Percentiles rank a stretch among this genome's conserved stretches.
phyloP scores from a whole-genome alignment of 176 grass and related monocot species.

The Carex parvula region DNA sequence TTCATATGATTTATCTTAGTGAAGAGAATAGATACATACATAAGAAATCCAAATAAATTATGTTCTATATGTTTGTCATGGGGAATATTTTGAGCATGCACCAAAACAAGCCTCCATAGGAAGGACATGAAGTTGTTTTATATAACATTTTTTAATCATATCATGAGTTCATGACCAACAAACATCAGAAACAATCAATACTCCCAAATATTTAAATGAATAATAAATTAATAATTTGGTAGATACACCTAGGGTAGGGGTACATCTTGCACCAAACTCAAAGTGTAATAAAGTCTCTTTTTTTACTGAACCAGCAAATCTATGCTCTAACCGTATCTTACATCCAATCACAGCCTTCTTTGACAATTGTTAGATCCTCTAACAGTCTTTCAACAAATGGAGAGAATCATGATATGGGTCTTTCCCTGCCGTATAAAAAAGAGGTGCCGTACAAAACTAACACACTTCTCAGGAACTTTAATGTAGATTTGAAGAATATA shows the following conservation, averaged over 20 bases:
- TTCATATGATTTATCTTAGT: too few relatives aligned
- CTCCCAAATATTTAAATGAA: not conserved
- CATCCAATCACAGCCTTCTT: slow-evolving; percentile 7
- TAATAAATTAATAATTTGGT: not conserved
- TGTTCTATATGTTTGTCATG: slow-evolving; percentile 21
- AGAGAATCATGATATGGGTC: not conserved
- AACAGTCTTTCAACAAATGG: not conserved
- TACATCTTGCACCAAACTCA: slow-evolving; percentile 13
- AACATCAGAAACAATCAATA: not conserved
- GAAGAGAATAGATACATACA: not conserved
- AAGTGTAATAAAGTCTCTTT: slow-evolving; percentile 26
- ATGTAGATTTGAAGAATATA: too few relatives aligned
- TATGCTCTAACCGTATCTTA: slow-evolving; percentile 12
- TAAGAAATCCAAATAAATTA: not conserved
- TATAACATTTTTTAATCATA: not conserved
- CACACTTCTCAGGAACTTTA: too few relatives aligned
- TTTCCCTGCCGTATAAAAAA: not conserved
- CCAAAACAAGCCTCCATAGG: slow-evolving; percentile 30
- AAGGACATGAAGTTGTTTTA: slow-evolving; percentile 30
- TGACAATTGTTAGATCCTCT: slow-evolving; percentile 21
- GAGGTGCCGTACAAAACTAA: not conserved
- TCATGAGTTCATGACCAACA: not conserved
- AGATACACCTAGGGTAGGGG: slow-evolving; percentile 2
- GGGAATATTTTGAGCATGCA: slow-evolving; percentile 29
- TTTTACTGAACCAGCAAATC: slow-evolving; percentile 20